Percentiles rank a stretch among this genome's conserved stretches.
Conservation (phyloP, 352 stramenopile species). For the Salisapilia sapeloensis region DNA sequence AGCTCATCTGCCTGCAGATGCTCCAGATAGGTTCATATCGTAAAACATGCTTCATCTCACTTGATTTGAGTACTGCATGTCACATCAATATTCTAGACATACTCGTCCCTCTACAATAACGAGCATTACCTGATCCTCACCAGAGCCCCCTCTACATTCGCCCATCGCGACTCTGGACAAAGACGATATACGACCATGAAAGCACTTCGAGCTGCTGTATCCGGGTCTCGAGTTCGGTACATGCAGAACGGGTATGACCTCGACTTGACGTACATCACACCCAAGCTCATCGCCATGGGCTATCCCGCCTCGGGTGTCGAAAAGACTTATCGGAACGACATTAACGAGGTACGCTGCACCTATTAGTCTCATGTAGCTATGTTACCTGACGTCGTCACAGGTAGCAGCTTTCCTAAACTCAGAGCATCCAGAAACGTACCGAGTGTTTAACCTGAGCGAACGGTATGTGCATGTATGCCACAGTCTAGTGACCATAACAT, state of each 20-base stretch:
- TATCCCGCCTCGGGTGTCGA: constrained; percentile 69
- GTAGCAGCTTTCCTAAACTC: constrained; percentile 51
- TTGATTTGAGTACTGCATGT: too few species aligned
- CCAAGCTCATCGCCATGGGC: constrained; percentile 60
- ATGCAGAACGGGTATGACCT: constrained; percentile 71
- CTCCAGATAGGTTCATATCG: too few species aligned
- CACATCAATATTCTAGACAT: too few species aligned
- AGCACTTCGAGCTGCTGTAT: constrained; percentile 54
- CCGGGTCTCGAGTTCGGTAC: constrained; percentile 68
- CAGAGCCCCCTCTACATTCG: too few species aligned
- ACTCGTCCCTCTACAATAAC: too few species aligned
- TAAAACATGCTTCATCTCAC: too few species aligned
- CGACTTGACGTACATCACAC: constrained; percentile 77
- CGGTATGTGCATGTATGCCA: constrained; percentile 11
- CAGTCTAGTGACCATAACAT: too few species aligned
- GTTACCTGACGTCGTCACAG: constrained; percentile 1
- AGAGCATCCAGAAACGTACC: constrained; percentile 41
- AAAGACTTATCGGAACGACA: constrained; percentile 78
- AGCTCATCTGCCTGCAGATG: too few species aligned
- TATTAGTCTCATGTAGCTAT: not conserved
- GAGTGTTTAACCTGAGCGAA: constrained; percentile 75
- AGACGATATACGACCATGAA: constrained; percentile 51
- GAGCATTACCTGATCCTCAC: too few species aligned
- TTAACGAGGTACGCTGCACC: constrained; percentile 25
- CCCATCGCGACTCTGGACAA: too few species aligned